A percentile compares a stretch with the other conserved stretches of the same genome.
These are phyloP conservation scores for Mycena kentingensis DNA, from an alignment of 768 basidiomycete species.

Conservation along the genomic window DNA sequence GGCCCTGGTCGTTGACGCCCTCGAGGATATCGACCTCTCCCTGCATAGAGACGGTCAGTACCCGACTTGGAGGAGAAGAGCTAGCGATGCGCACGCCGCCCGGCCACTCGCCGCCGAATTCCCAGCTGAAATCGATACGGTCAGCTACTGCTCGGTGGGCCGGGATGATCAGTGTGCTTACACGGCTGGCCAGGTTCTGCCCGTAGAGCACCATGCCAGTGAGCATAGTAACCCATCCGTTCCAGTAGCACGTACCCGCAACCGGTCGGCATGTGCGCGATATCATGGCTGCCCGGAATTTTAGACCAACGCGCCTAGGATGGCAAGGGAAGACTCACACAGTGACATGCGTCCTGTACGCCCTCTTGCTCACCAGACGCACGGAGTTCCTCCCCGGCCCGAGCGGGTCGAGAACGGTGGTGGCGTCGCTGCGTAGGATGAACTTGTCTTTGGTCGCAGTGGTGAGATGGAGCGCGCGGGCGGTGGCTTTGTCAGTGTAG, in stretches of 20 bases:
- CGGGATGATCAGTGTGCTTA: conserved; percentile 31
- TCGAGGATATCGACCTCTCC: conserved; percentile 55
- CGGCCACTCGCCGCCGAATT: conserved; percentile 38
- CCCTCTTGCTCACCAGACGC: conserved; percentile 38
- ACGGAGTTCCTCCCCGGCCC: conserved; percentile 54
- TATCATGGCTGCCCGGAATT: conserved; percentile 26
- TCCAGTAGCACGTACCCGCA: conserved; percentile 51
- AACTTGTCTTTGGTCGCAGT: conserved; percentile 44
- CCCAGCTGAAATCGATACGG: too few relatives aligned
- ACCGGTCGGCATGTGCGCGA: conserved; percentile 58
- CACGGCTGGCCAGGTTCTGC: conserved; percentile 53
- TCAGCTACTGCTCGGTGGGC: too few relatives aligned
- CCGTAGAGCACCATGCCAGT: background rate
- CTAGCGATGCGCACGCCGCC: conserved; percentile 34
- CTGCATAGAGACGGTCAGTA: conserved; percentile 20
- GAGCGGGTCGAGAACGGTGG: conserved; percentile 35
- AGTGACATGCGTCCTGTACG: conserved; percentile 40
- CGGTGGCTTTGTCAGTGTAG: conserved; percentile 32
- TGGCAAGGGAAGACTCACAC: conserved; percentile 30
- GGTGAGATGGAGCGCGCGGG: conserved; percentile 47
- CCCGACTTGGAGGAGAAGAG: background rate
- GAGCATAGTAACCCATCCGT: background rate
- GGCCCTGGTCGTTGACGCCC: conserved; percentile 56
- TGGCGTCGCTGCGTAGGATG: conserved; percentile 50
- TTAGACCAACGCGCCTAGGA: background rate